phyloP scores from a whole-genome alignment of 2,329 filamentous ascomycete species.

The Reticulascus tulasneorum region DNA sequence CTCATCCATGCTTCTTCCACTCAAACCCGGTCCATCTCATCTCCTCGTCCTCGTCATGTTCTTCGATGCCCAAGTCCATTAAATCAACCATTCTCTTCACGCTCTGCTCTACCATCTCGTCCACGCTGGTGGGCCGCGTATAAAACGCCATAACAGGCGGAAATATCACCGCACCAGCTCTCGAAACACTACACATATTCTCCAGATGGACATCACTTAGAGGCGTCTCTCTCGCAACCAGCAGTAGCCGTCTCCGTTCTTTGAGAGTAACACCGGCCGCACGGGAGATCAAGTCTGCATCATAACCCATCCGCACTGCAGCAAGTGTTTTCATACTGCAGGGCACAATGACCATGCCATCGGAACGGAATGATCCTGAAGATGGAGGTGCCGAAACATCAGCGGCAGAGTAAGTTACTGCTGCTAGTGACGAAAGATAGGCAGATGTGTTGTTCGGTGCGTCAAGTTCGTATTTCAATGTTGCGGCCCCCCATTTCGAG shows the following conservation, averaged over 20 bases:
- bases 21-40: conserved; percentile 29
- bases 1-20: no score
- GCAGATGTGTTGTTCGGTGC: conserved; percentile 3
- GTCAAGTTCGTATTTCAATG: conserved; percentile 44
- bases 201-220: conserved; percentile 41
- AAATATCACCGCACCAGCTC: conserved; percentile 36
- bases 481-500: conserved; percentile 44
- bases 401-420: conserved; percentile 21
- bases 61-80: conserved; percentile 35
- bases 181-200: conserved; percentile 37
- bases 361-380: conserved; percentile 36
- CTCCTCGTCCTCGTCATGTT: no score
- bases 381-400: conserved; percentile 42
- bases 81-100: conserved; percentile 42
- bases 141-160: conserved; percentile 43
- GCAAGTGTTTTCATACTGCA: conserved; percentile 47
- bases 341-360: conserved; percentile 44
- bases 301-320: conserved; percentile 33
- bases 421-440: not conserved
- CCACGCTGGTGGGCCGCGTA: conserved; percentile 30
- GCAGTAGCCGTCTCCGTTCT: conserved; percentile 33
- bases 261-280: conserved; percentile 44
- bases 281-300: conserved; percentile 40
- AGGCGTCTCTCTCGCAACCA: conserved; percentile 40
- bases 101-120: conserved; percentile 40